These are phyloP conservation scores for Wallacemonas sp. DNA, from an alignment of 208 protist species.

Conservation along the genomic window DNA sequence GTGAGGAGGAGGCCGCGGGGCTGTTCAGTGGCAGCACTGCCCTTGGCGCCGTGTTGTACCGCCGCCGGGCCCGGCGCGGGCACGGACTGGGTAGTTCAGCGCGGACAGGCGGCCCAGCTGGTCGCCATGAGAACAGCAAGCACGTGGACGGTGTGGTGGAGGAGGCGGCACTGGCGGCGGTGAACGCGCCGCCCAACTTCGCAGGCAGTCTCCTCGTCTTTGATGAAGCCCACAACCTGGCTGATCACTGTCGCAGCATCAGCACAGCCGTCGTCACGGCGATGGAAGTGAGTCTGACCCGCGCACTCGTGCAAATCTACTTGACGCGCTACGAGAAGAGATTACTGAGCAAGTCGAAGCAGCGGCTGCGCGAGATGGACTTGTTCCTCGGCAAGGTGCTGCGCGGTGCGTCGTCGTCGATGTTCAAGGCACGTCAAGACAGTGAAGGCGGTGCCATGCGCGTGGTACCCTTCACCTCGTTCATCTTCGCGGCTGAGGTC, in stretches of 20 bases:
- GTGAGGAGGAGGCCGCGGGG: not conserved
- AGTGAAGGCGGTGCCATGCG: not conserved
- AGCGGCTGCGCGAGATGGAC: constrained; percentile 81
- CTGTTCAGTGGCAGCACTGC: not conserved
- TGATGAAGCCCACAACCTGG: constrained; percentile 96
- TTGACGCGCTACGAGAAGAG: constrained; percentile 62
- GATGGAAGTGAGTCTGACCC: constrained; percentile 38
- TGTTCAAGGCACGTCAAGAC: no score
- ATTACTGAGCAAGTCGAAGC: constrained; percentile 87
- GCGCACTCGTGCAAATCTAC: constrained; percentile 63
- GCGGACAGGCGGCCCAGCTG: no score
- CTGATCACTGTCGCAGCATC: constrained; percentile 88
- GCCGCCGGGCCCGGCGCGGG: constrained; percentile 7
- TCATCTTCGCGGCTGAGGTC: constrained; percentile 75
- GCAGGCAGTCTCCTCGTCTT: constrained; percentile 87
- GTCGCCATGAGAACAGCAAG: no score
- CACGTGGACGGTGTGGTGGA: constrained; percentile 12
- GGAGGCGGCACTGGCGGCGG: constrained; percentile 21
- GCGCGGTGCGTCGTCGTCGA: not conserved
- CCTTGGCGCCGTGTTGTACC: constrained; percentile 21
- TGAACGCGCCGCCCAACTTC: constrained; percentile 49
- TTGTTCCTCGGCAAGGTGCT: constrained; percentile 51
- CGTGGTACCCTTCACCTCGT: constrained; percentile 35
- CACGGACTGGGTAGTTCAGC: not conserved
- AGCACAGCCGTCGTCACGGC: constrained; percentile 54